A percentile compares a stretch with the other conserved stretches of the same genome.
These are phyloP conservation scores for Trichoderma endophyticum DNA, from an alignment of 2,329 filamentous ascomycete species.

Conservation along the genomic window DNA sequence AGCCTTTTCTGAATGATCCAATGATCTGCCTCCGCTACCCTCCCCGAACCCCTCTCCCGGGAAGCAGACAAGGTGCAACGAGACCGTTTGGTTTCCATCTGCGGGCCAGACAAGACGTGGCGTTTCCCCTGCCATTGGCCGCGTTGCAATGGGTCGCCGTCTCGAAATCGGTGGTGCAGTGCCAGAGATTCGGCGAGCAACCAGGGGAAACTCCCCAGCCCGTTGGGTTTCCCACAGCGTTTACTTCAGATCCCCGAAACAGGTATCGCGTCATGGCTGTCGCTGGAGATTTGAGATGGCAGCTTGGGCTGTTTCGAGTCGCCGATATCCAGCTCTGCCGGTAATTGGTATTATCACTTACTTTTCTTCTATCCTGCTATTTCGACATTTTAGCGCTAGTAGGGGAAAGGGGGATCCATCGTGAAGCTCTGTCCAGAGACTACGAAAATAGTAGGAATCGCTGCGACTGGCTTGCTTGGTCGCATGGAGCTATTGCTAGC, in stretches of 20 bases:
- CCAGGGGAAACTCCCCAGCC: conserved; percentile 9
- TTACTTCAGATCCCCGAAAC: conserved; percentile 3
- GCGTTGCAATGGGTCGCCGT: conserved; percentile 10
- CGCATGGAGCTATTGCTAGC: conserved; percentile 4
- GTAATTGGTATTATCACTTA: no score
- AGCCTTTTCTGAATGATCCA: background rate
- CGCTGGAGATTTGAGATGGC: conserved; percentile 5
- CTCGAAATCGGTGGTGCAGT: conserved; percentile 16
- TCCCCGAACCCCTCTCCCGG: conserved; percentile 16
- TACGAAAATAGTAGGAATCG: background rate
- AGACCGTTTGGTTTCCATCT: conserved; percentile 17
- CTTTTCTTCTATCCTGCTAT: background rate
- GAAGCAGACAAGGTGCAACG: conserved; percentile 9
- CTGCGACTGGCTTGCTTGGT: background rate
- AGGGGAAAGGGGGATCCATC: background rate
- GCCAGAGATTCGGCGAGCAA: conserved; percentile 18
- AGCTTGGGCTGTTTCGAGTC: background rate
- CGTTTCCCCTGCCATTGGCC: conserved; percentile 14
- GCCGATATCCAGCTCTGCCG: conserved; percentile 4
- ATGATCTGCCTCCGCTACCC: conserved; percentile 11
- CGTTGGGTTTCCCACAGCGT: conserved; percentile 1
- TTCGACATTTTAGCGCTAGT: background rate
- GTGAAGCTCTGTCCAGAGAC: background rate
- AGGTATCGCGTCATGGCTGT: conserved; percentile 17
- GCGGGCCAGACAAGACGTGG: conserved; percentile 10